These are phyloP conservation scores for Cupressus sempervirens DNA, from an alignment of 75 land plant species.

Conservation along the genomic window DNA sequence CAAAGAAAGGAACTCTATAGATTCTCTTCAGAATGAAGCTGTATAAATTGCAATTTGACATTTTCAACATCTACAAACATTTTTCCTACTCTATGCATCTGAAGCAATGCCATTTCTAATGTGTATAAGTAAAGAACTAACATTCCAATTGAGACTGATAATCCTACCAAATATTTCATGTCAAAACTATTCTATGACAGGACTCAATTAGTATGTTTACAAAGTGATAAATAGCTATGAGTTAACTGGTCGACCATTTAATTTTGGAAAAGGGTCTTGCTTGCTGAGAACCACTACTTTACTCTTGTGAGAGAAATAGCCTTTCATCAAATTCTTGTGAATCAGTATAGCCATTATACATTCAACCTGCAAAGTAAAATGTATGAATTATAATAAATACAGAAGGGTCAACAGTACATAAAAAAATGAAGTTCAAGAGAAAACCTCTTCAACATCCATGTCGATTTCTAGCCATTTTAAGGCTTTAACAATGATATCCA, in stretches of 20 bases:
- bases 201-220: not conserved
- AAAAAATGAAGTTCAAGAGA: not conserved
- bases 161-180: not conserved
- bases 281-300: conserved; percentile 96
- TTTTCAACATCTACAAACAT: not conserved
- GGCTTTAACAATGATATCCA: conserved; percentile 90
- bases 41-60: not conserved
- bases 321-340: conserved; percentile 86
- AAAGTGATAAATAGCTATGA: conserved; percentile 7
- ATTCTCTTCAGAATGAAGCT: not conserved
- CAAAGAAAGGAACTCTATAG: not conserved
- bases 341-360: conserved; percentile 91
- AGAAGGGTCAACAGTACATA: not conserved
- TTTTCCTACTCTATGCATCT: not conserved
- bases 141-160: not conserved
- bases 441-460: conserved; percentile 97
- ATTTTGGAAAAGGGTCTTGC: conserved; percentile 94
- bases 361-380: conserved; percentile 61
- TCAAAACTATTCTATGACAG: not conserved
- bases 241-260: conserved; percentile 64
- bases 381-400: not conserved
- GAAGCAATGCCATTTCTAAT: not conserved
- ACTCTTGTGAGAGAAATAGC: conserved; percentile 98
- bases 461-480: conserved; percentile 93
- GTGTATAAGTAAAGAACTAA: not conserved